Evolutionary conservation across 768 basidiomycete species (phyloP).

Genomic region (Fomitopsis serialis): DNA sequence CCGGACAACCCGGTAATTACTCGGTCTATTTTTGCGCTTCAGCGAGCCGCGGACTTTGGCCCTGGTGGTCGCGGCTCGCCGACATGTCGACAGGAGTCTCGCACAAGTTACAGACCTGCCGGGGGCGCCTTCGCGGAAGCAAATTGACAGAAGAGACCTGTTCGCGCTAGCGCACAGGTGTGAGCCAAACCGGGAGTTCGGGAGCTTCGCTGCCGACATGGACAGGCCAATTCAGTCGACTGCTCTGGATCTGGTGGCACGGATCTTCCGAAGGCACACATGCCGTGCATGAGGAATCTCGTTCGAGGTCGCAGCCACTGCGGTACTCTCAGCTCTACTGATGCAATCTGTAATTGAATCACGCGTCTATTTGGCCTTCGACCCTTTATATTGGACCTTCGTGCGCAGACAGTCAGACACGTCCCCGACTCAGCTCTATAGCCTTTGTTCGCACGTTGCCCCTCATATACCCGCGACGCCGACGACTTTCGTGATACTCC

Average conservation of each 20-base stretch:
- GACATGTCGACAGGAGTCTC: too few relatives aligned
- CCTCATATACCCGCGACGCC: background rate
- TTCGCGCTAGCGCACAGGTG: background rate
- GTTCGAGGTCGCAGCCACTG: background rate
- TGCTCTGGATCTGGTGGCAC: conserved; percentile 4
- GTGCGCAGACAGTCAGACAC: background rate
- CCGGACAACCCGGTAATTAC: too few relatives aligned
- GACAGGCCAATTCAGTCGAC: conserved; percentile 9
- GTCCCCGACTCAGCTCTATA: background rate
- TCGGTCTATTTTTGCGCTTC: too few relatives aligned
- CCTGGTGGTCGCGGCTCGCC: too few relatives aligned
- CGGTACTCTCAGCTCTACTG: background rate
- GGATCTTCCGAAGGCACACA: background rate
- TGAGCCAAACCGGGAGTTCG: background rate
- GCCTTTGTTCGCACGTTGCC: background rate
- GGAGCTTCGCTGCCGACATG: background rate
- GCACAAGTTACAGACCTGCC: background rate
- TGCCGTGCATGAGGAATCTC: background rate
- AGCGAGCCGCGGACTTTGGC: too few relatives aligned
- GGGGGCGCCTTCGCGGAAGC: background rate
- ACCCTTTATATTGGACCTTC: background rate
- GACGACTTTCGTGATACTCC: background rate
- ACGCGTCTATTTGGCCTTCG: conserved; percentile 1
- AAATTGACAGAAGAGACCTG: background rate
- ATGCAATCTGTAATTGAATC: conserved; percentile 4